Base-by-base conservation (phyloP, 179 eudicot species). In the Beta corolliflora region DNA sequence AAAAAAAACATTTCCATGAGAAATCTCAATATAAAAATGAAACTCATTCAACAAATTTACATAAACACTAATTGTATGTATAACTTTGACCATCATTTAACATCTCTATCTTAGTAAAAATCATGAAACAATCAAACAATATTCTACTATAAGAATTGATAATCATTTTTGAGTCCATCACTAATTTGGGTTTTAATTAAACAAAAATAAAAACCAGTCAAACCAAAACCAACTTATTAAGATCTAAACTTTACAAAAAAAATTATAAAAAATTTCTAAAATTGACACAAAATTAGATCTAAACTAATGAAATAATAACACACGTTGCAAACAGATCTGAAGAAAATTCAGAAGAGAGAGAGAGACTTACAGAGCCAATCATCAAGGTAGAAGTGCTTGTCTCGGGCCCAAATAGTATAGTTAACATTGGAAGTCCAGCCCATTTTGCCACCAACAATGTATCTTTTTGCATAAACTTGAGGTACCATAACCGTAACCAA, bases 381-480 rank as follows among this genome's bases (percentile, higher is more conserved):
- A 5, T 64, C 77, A 19, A 36, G 25, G 66, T 75, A 75, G 63
- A 75, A 75, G 65, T 75, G 77, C 29, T 55, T 75, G 36, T 75
- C 77, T 56, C 29, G n/a, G 8, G 65, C 77, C 77, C 77, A 75
- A 58, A 75, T 13, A 68, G 91, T 87, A 88, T 85, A 91, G 79
- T 90, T 90, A 59, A 85, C 87, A 65, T 86, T 87, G 9, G 89
- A 12, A 81, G 58, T 10, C 94, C 94, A 91, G 0, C 94, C 93
- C 71, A 11, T 50, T 9, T 48, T 86, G 13, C 70, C 84, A 0
- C 93, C 94, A 3, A 91, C 91, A 9, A 84, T 82, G 87, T 76
- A 80, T 0, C 91, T 83, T 13, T 64, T 77, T 0, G 88, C 88
- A 31, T 83, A 84, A 7, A 71, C 93, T 60, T 88, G 86, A 7